A percentile compares a stretch with the other conserved stretches of the same genome.
Conservation (phyloP, 352 stramenopile species). For the Phytopythium cucurbitacearum region DNA sequence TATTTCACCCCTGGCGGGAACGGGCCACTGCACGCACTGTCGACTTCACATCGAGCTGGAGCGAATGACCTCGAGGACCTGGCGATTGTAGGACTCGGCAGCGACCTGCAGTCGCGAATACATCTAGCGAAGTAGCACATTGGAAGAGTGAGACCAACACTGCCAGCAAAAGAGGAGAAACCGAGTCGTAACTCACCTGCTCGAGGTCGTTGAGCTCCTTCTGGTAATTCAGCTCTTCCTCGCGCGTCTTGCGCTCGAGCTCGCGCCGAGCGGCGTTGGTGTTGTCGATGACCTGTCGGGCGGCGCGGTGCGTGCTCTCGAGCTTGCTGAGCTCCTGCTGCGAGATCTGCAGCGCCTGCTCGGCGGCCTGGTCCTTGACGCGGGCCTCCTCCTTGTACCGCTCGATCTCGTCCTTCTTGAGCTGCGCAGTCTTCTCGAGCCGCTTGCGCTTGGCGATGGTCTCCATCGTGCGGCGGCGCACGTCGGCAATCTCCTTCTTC, state of each 20-base stretch:
- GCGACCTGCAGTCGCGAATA: conserved; percentile 60
- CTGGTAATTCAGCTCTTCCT: conserved; percentile 60
- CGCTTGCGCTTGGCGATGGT: conserved; percentile 65
- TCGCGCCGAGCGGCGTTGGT: conserved; percentile 51
- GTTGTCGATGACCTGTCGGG: conserved; percentile 47
- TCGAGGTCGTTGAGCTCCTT: conserved; percentile 61
- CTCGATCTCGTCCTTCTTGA: conserved; percentile 67
- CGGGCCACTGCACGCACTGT: too few relatives aligned
- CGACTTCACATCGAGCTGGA: conserved; percentile 6
- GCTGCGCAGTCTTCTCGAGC: conserved; percentile 59
- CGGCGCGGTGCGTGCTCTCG: conserved; percentile 36
- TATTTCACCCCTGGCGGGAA: too few relatives aligned
- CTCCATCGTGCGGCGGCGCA: conserved; percentile 39
- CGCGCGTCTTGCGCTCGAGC: conserved; percentile 59
- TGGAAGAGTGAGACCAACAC: too few relatives aligned
- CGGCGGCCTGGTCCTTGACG: conserved; percentile 55
- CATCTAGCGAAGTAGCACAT: conserved; percentile 27
- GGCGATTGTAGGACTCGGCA: conserved; percentile 63
- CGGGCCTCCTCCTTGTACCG: conserved; percentile 61
- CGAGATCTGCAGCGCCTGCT: conserved; percentile 45
- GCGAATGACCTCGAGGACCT: conserved; percentile 48
- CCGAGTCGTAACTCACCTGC: conserved; percentile 28
- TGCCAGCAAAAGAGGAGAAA: conserved; percentile 3
- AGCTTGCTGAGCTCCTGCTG: conserved; percentile 55
- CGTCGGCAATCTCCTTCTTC: conserved; percentile 46